Percentiles rank a stretch among this genome's conserved stretches.
Evolutionary conservation across 345 rosid genomes (phyloP).

Genomic region (Murraya koenigii): DNA sequence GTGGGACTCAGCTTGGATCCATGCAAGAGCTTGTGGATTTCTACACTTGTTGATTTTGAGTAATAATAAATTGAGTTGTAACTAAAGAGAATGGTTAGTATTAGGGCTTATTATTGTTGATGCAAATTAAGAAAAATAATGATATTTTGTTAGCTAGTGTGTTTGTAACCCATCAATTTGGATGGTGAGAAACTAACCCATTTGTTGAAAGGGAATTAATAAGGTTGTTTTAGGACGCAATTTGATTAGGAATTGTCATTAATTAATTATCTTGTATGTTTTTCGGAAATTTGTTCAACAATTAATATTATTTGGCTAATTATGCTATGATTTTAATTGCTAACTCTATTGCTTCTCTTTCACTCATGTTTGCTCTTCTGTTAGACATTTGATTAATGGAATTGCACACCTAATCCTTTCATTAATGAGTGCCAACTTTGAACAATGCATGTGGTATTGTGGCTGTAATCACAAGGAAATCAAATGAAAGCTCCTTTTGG

Average conservation of each 20-base stretch:
- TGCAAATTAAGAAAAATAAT: background rate
- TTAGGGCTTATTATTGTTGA: background rate
- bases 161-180: background rate
- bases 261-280: no score
- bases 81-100: no score
- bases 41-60: slow-evolving; percentile 45
- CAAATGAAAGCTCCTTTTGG: background rate
- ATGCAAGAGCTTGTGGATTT: slow-evolving; percentile 69
- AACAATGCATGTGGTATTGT: background rate
- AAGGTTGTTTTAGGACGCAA: background rate
- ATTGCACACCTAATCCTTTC: background rate
- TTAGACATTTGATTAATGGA: background rate
- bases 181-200: slow-evolving; percentile 21
- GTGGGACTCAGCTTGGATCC: slow-evolving; percentile 55
- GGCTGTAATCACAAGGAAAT: background rate
- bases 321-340: background rate
- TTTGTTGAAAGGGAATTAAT: slow-evolving; percentile 1
- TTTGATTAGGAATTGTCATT: background rate
- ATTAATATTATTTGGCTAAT: background rate
- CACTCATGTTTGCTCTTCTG: background rate
- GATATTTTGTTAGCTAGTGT: background rate
- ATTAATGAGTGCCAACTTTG: background rate
- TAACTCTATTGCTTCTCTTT: background rate
- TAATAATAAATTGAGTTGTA: no score
- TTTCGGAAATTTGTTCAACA: background rate